Percentiles rank a stretch among this genome's conserved stretches.
Conservation (phyloP, 2,329 filamentous ascomycete species). For the Fusarium sp. region DNA sequence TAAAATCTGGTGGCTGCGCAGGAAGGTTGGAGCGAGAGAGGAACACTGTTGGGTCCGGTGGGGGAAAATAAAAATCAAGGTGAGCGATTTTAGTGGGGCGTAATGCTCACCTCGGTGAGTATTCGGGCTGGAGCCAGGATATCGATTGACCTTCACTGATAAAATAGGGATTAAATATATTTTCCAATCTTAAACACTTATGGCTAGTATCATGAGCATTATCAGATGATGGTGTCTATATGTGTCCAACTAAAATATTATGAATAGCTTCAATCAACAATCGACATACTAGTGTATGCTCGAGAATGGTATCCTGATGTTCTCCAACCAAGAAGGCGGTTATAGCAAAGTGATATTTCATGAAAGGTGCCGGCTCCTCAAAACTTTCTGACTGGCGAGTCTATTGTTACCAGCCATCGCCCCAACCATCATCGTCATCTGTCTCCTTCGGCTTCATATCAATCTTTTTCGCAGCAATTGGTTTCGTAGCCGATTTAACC, state of each 20-base stretch:
- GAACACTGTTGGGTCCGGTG: neutral
- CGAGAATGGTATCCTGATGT: constrained; percentile 33
- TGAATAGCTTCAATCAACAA: constrained; percentile 23
- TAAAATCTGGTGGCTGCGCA: neutral
- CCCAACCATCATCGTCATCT: constrained; percentile 71
- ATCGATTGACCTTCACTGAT: neutral
- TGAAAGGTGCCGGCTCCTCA: neutral
- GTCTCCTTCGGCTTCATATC: constrained; percentile 72
- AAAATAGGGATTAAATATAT: neutral
- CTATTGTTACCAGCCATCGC: constrained; percentile 66
- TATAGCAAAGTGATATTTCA: neutral
- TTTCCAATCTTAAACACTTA: neutral
- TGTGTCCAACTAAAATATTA: neutral
- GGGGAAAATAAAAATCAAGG: constrained; percentile 33
- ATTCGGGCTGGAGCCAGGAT: neutral
- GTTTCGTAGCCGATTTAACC: constrained; percentile 56
- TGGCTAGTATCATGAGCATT: neutral
- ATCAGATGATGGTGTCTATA: neutral
- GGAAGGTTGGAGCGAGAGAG: constrained; percentile 48
- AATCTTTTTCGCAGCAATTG: constrained; percentile 70
- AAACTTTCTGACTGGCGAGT: neutral
- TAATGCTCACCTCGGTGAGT: constrained; percentile 15
- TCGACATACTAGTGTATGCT: constrained; percentile 15
- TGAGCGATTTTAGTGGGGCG: constrained; percentile 30
- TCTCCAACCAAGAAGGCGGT: constrained; percentile 1